Evolutionary conservation across 2,329 filamentous ascomycete genomes (phyloP).

Genomic region (Aureobasidium sp.): DNA sequence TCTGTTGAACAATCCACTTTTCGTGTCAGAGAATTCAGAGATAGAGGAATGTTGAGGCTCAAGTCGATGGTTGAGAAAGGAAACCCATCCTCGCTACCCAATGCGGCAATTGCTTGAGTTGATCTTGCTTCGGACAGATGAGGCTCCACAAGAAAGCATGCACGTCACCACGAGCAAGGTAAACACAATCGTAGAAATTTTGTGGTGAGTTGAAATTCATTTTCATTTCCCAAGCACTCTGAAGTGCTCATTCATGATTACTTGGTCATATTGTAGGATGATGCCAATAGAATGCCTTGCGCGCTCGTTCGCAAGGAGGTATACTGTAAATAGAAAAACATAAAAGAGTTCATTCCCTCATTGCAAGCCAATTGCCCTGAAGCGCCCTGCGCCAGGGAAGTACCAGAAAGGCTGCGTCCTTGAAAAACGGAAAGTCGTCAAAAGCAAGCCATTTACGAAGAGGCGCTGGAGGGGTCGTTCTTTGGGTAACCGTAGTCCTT

Average conservation of each 20-base stretch:
- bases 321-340: neutral
- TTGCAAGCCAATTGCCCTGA: neutral
- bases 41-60: neutral
- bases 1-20: neutral
- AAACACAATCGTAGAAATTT: neutral
- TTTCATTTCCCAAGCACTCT: constrained; percentile 6
- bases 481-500: constrained; percentile 36
- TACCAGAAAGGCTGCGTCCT: neutral
- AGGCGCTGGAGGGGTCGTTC: constrained; percentile 27
- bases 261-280: neutral
- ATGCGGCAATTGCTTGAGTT: neutral
- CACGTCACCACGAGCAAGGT: neutral
- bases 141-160: neutral
- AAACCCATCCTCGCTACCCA: neutral
- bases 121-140: no score
- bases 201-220: neutral
- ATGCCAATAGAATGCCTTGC: neutral
- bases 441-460: neutral
- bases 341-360: neutral
- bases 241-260: constrained; percentile 2
- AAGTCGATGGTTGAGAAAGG: neutral
- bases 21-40: neutral
- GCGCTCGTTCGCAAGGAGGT: constrained; percentile 4
- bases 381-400: constrained; percentile 4
- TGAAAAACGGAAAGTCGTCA: neutral